Evolutionary conservation across 2,329 filamentous ascomycete species (phyloP).

Genomic region (Paracoccidioides brasiliensis): DNA sequence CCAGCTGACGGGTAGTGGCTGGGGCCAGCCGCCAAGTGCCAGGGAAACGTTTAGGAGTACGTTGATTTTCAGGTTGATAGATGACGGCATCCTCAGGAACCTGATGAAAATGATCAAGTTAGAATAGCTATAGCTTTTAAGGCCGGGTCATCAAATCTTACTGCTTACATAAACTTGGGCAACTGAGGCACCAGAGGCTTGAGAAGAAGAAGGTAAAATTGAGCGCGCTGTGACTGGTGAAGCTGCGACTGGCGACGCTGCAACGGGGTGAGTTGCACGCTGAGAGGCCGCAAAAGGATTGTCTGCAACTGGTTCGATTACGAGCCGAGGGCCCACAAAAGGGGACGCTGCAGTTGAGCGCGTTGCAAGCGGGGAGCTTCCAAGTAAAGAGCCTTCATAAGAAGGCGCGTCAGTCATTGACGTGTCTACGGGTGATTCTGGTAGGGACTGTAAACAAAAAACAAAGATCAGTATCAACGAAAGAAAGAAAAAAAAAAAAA

Average conservation of each 20-base stretch:
- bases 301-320: too few relatives aligned
- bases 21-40: not conserved
- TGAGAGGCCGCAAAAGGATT: too few relatives aligned
- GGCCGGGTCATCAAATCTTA: not conserved
- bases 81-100: not conserved
- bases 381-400: not conserved
- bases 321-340: too few relatives aligned
- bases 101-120: not conserved
- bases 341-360: too few relatives aligned
- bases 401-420: constrained; percentile 1
- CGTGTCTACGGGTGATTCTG: constrained; percentile 1
- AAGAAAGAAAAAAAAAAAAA: not conserved
- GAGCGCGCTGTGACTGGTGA: too few relatives aligned
- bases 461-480: not conserved
- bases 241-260: too few relatives aligned
- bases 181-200: not conserved
- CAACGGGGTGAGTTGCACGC: too few relatives aligned
- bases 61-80: not conserved
- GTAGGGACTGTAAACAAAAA: not conserved
- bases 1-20: not conserved
- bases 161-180: not conserved
- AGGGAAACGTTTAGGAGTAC: not conserved
- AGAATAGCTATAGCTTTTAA: not conserved
- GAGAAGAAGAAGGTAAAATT: not conserved
- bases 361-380: not conserved